Percentiles rank a stretch among this genome's conserved stretches.
phyloP scores from a whole-genome alignment of 331 rosid genomes.

The Cydonia oblonga region DNA sequence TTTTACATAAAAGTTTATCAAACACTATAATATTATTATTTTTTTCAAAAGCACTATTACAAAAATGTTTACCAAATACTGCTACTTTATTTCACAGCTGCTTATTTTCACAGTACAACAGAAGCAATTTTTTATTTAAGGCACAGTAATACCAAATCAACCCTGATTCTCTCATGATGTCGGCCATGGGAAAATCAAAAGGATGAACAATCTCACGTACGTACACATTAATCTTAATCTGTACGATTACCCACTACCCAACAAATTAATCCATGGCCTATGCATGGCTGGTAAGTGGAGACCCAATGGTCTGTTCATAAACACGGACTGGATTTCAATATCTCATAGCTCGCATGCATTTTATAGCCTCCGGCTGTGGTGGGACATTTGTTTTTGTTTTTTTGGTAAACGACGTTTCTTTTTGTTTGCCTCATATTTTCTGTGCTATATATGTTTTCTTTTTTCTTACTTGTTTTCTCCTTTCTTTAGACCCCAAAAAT shows the following conservation, averaged over 20 bases:
- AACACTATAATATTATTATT: no score
- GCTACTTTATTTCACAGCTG: no score
- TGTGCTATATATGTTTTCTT: background rate
- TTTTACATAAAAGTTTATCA: no score
- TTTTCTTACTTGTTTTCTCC: background rate
- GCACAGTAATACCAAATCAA: no score
- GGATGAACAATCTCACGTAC: no score
- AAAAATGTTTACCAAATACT: no score
- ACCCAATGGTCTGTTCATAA: background rate
- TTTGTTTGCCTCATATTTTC: background rate
- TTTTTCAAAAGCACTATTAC: no score
- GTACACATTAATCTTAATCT: background rate
- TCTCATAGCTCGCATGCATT: background rate
- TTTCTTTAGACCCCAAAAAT: background rate
- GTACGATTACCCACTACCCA: background rate
- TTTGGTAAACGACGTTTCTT: background rate
- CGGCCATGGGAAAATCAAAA: no score
- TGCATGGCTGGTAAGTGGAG: conserved; percentile 5
- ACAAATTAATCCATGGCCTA: background rate
- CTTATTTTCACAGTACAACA: no score
- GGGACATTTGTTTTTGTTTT: background rate
- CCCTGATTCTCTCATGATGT: no score
- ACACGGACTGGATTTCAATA: background rate
- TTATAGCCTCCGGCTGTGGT: background rate
- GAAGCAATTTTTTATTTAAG: no score